These are phyloP conservation scores for Pyracantha coccinea DNA, from an alignment of 331 rosid species.

Conservation along the genomic window DNA sequence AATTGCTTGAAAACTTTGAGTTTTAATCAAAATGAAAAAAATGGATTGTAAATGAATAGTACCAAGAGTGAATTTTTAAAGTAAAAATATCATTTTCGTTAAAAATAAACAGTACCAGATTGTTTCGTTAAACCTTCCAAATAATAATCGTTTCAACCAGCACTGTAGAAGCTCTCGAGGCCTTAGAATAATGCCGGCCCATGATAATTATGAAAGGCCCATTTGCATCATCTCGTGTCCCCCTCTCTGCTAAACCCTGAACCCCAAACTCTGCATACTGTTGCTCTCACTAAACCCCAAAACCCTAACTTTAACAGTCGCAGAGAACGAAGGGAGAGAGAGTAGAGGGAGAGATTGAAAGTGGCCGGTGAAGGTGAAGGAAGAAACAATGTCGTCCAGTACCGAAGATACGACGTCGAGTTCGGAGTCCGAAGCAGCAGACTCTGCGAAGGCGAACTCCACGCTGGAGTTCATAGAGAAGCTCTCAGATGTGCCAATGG, in stretches of 20 bases:
- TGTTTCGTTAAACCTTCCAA: too few relatives aligned
- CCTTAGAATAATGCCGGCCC: not conserved
- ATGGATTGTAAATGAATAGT: too few relatives aligned
- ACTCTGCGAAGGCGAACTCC: slow-evolving; percentile 23
- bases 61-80: too few relatives aligned
- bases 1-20: too few relatives aligned
- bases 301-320: not conserved
- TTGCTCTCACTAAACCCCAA: not conserved
- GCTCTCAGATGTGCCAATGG: slow-evolving; percentile 59
- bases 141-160: too few relatives aligned
- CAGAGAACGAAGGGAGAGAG: not conserved
- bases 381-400: slow-evolving; percentile 17
- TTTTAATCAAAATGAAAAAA: too few relatives aligned
- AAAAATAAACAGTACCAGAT: too few relatives aligned
- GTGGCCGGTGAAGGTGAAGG: slow-evolving; percentile 21
- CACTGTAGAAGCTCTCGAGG: too few relatives aligned
- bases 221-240: not conserved
- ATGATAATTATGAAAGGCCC: not conserved
- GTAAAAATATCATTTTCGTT: too few relatives aligned
- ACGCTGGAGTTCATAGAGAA: slow-evolving; percentile 28
- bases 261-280: not conserved
- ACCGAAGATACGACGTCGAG: slow-evolving; percentile 16
- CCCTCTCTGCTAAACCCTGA: slow-evolving; percentile 12
- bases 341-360: not conserved
- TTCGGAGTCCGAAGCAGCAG: slow-evolving; percentile 18